These are phyloP conservation scores for Galerina sulciceps DNA, from an alignment of 768 basidiomycete genomes.

Conservation along the genomic window DNA sequence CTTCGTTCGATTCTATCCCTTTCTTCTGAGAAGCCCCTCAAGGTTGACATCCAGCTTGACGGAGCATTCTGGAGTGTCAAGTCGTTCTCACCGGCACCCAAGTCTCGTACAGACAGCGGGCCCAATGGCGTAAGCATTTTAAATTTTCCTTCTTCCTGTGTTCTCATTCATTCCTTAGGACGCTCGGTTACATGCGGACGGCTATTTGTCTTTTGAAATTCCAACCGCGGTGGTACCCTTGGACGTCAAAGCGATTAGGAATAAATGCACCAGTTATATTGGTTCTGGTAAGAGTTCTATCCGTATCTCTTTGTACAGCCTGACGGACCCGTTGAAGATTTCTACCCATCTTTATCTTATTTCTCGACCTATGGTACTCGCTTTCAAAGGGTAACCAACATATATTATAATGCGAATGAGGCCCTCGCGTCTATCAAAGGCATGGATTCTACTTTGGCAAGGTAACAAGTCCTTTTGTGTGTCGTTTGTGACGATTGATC, in stretches of 20 bases:
- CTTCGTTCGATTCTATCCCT: conserved; percentile 23
- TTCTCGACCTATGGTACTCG: conserved; percentile 36
- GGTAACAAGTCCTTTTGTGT: too few relatives aligned
- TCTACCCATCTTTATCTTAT: conserved; percentile 28
- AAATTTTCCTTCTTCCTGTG: not conserved
- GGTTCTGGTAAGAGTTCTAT: conserved; percentile 7
- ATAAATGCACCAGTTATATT: conserved; percentile 9
- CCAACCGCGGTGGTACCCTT: conserved; percentile 3
- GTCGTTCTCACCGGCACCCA: conserved; percentile 16
- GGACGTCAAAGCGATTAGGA: conserved; percentile 17
- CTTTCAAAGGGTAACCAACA: conserved; percentile 31
- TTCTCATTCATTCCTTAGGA: not conserved
- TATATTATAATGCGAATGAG: conserved; percentile 25
- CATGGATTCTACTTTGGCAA: conserved; percentile 24
- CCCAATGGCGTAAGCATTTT: not conserved
- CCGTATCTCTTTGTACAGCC: not conserved
- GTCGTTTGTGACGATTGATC: too few relatives aligned
- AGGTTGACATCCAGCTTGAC: conserved; percentile 17
- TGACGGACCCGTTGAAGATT: conserved; percentile 17
- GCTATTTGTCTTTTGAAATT: conserved; percentile 20
- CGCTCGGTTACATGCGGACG: conserved; percentile 24
- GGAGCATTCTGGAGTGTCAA: conserved; percentile 30
- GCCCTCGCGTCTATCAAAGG: conserved; percentile 29
- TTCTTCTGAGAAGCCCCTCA: conserved; percentile 19
- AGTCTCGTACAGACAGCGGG: conserved; percentile 2